Evolutionary conservation across 768 basidiomycete genomes (phyloP), one percentile per base, ranked within the genome.

Genomic region (Mycena floridula): DNA sequence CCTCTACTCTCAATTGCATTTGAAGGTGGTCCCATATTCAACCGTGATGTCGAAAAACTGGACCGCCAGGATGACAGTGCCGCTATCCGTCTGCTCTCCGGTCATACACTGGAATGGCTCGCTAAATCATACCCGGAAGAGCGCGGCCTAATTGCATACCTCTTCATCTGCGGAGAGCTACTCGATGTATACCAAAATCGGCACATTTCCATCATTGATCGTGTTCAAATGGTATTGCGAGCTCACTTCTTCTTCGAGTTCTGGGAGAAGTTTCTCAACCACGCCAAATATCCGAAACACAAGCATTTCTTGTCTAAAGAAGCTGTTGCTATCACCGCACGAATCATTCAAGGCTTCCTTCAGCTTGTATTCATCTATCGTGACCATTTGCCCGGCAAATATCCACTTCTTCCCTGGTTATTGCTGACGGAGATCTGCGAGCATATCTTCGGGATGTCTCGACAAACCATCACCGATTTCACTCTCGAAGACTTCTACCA

Each of bases 11-110:
- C 55, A 58, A 43, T 63, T 18, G 54, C 56, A 7, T 35, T 39
- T 11, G 47, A 48, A 12, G n/a, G n/a, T n/a, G 35, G 32, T 13
- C 47, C 57, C 4, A 60, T 58, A 1, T 32, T 64, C 0, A 60
- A 46, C 40, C 28, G 28, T 30, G 28, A 30, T 47, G 64, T 74
- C 2, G 61, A 66, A 15, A 63, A 64, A 37, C 23, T 70, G 0
- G 70, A 76, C 43, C n/a, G 61, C 0, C 70, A 74, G 55, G 73
- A 74, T 51, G 69, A 76, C 48, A 58, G 54, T 46, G 72, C 72
- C 0, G 73, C 72, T 0, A 44, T 60, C 3, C 59, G 66, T 0
- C 48, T 74, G 0, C 70, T 72, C 45, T 71, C 65, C 6, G 63
- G 65, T 0, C 46, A 48, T 3, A 50, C 55, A 0, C 53, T 73